Conservation (phyloP, 805 yeast genomes). For the Wickerhamiella australiensis region DNA sequence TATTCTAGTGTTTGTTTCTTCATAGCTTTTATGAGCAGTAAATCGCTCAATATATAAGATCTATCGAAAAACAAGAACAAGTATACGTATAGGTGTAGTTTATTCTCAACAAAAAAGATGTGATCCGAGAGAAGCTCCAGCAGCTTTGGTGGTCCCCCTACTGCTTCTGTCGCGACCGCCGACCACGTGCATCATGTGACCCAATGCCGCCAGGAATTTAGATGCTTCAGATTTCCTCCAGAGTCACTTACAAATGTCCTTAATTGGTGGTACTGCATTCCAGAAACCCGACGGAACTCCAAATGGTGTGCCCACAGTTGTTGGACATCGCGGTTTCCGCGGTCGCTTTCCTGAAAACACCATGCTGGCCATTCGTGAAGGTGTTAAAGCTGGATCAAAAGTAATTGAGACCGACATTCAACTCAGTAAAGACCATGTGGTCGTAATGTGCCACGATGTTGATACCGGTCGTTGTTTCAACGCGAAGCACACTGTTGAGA, state of each 20-base stretch:
- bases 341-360: conserved; percentile 38
- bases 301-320: conserved; percentile 22
- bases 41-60: too few species aligned
- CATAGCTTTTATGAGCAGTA: too few species aligned
- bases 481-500: conserved; percentile 30
- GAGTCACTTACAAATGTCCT: conserved; percentile 7
- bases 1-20: too few species aligned
- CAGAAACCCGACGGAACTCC: conserved; percentile 12
- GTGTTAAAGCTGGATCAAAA: conserved; percentile 36
- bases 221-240: neutral
- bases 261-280: conserved; percentile 10
- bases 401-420: conserved; percentile 47
- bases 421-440: conserved; percentile 40
- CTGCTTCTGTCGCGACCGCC: too few species aligned
- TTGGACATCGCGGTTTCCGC: conserved; percentile 29
- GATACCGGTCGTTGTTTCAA: conserved; percentile 40
- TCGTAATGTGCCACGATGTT: conserved; percentile 45
- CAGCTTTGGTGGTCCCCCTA: too few species aligned
- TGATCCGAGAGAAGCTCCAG: too few species aligned
- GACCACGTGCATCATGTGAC: conserved; percentile 2
- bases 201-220: neutral
- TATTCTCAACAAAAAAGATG: too few species aligned
- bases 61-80: too few species aligned
- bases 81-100: too few species aligned
- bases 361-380: conserved; percentile 35